Base-by-base conservation (phyloP, 352 stramenopile species). In the Elongisporangium senticosum region DNA sequence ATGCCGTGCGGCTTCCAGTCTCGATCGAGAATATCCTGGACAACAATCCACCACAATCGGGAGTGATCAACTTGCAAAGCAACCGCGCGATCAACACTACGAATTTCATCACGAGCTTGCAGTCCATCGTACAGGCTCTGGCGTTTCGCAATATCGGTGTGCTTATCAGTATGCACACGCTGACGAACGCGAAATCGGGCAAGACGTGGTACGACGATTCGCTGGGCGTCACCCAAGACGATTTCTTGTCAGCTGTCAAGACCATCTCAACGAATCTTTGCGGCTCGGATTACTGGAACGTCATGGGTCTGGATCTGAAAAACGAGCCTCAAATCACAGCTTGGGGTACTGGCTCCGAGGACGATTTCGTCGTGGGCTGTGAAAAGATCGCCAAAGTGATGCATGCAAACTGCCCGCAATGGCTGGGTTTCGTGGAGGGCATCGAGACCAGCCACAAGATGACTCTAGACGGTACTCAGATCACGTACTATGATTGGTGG, bases 401-500 rank as follows among this genome's bases (percentile, higher is more conserved):
- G 84, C 82, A 83, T 55, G 65, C 20, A 8, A 82, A 85, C 43
- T 93, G 84, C 28, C 79, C 84, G 3, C 67, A 84, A 19, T 93
- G 84, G 84, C 58, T 93, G 43, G 84, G 74, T 11, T 91, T 93
- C 43, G 84, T 93, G 17, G 84, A 93, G 52, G 84, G 84, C 17
- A 68, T 93, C 14, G 75, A 85, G 15, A 53, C 57, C 28, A 66
- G 56, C 3, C 78, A 86, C 50, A 76, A 53, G 14, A 64, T 87
- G 48, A 80, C 65, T 11, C 69, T 91, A 11, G 71, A 74, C 20
- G 75, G 73, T 7, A 56, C 61, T 17, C 58, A 75, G 48, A 69
- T 82, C 3, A 63, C 64, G n/a, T 93, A 93, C 64, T 90, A 86
- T 59, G 81, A 93, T 53, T 93, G 84, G 82, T 93, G 80, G 79